Conservation (phyloP, 108 stramenopile species). For the Pseudonitzschia pungens region DNA sequence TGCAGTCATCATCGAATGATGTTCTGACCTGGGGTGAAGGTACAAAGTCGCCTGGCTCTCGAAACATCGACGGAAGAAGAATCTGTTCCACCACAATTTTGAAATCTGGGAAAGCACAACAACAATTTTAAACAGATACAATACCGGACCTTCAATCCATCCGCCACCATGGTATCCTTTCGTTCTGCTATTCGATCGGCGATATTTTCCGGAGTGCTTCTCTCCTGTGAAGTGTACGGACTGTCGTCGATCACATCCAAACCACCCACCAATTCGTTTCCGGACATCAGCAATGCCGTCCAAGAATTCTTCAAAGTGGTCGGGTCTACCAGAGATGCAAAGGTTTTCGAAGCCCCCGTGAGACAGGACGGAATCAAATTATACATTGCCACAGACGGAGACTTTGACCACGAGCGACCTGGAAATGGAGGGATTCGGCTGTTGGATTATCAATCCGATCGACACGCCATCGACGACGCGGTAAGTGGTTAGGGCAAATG, state of each 20-base stretch:
- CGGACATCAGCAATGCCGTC: neutral
- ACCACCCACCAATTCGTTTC: neutral
- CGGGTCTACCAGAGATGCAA: slow-evolving; percentile 3
- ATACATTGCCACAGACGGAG: slow-evolving; percentile 41
- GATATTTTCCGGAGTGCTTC: neutral
- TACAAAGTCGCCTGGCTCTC: too few species aligned
- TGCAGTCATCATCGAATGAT: too few species aligned
- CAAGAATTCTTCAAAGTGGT: slow-evolving; percentile 12
- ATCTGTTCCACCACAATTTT: too few species aligned
- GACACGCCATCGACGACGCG: slow-evolving; percentile 45
- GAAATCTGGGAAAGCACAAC: neutral
- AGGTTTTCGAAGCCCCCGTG: slow-evolving; percentile 41
- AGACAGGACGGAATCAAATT: slow-evolving; percentile 45
- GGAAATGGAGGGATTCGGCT: slow-evolving; percentile 48
- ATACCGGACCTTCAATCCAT: neutral
- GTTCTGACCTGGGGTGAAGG: too few species aligned
- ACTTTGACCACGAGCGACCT: slow-evolving; percentile 28
- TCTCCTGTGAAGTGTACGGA: neutral
- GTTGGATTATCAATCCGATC: slow-evolving; percentile 31
- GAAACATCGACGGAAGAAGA: too few species aligned
- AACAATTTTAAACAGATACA: neutral
- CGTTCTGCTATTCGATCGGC: neutral
- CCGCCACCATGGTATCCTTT: slow-evolving; percentile 9
- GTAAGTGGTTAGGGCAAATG: too few species aligned
- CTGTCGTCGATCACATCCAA: neutral